Conservation (phyloP, 805 yeast species). For the Metschnikowia bowlesiae region DNA sequence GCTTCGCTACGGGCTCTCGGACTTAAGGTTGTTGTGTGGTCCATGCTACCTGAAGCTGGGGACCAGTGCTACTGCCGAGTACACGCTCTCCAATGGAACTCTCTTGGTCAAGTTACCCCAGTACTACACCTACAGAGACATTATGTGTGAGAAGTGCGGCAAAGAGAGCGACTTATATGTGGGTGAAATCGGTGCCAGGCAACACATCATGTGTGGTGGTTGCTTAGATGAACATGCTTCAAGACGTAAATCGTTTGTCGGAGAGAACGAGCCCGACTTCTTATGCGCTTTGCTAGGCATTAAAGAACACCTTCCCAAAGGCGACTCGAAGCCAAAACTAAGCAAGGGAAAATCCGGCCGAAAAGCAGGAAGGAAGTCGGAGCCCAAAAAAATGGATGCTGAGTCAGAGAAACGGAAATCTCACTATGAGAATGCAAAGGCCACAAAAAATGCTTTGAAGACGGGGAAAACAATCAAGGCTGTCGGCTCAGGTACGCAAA, state of each 20-base stretch:
- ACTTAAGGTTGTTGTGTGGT: slow-evolving; percentile 48
- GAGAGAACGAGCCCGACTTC: slow-evolving; percentile 47
- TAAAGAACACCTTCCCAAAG: slow-evolving; percentile 33
- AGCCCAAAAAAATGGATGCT: slow-evolving; percentile 22
- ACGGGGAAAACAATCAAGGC: slow-evolving; percentile 38
- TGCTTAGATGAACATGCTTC: slow-evolving; percentile 31
- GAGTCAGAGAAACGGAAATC: slow-evolving; percentile 36
- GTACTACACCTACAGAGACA: slow-evolving; percentile 48
- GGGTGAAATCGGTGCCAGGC: slow-evolving; percentile 15
- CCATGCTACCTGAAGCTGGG: slow-evolving; percentile 35
- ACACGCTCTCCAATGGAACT: slow-evolving; percentile 52
- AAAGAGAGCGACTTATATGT: slow-evolving; percentile 40
- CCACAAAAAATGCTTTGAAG: slow-evolving; percentile 28
- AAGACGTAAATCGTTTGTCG: slow-evolving; percentile 23
- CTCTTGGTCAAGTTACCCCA: slow-evolving; percentile 45
- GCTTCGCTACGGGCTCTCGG: slow-evolving; percentile 51
- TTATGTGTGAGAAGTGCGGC: slow-evolving; percentile 45
- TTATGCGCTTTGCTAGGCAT: slow-evolving; percentile 46
- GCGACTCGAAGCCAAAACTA: slow-evolving; percentile 21
- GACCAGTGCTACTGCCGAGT: slow-evolving; percentile 43
- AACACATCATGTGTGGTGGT: slow-evolving; percentile 37
- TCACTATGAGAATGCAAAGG: slow-evolving; percentile 32
- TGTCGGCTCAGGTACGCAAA: slow-evolving; percentile 26
- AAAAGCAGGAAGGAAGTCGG: slow-evolving; percentile 19
- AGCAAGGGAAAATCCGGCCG: slow-evolving; percentile 33